Percentiles rank a stretch among this genome's conserved stretches.
Conservation (phyloP, 2,329 filamentous ascomycete genomes). For the Trichophyton equinum region DNA sequence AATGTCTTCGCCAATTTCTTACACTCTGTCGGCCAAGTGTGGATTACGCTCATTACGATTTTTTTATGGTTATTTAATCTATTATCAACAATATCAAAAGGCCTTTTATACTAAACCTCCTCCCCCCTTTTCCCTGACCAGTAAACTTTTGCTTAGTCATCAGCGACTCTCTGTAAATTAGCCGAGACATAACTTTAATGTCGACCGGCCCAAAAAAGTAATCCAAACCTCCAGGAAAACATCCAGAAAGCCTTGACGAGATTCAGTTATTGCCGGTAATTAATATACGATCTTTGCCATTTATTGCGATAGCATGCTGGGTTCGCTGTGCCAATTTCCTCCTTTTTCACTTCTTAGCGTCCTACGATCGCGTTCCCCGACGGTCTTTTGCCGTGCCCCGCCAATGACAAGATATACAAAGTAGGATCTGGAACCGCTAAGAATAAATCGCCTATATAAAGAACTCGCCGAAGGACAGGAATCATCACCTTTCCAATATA, state of each 20-base stretch:
- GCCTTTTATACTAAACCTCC: too few relatives aligned
- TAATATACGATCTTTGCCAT: neutral
- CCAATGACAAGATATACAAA: slow-evolving; percentile 13
- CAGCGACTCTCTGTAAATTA: neutral
- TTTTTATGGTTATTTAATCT: too few relatives aligned
- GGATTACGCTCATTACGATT: too few relatives aligned
- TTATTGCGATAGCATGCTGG: too few relatives aligned
- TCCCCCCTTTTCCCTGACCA: too few relatives aligned
- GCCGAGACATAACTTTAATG: neutral
- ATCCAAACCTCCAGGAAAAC: neutral
- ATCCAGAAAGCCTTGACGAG: neutral
- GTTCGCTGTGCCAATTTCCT: neutral
- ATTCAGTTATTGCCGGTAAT: neutral
- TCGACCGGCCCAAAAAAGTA: neutral
- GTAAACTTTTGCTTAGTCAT: neutral
- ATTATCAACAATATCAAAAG: too few relatives aligned
- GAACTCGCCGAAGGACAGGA: neutral
- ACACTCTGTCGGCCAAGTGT: too few relatives aligned
- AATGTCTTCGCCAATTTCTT: too few relatives aligned
- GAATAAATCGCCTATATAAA: slow-evolving; percentile 3
- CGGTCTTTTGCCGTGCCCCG: slow-evolving; percentile 8
- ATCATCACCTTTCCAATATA: neutral
- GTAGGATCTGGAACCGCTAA: slow-evolving; percentile 12
- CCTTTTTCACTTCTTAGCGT: neutral
- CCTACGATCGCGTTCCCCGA: neutral